Base-by-base conservation (phyloP, 345 rosid species). In the Pseudoturritis turrita region DNA sequence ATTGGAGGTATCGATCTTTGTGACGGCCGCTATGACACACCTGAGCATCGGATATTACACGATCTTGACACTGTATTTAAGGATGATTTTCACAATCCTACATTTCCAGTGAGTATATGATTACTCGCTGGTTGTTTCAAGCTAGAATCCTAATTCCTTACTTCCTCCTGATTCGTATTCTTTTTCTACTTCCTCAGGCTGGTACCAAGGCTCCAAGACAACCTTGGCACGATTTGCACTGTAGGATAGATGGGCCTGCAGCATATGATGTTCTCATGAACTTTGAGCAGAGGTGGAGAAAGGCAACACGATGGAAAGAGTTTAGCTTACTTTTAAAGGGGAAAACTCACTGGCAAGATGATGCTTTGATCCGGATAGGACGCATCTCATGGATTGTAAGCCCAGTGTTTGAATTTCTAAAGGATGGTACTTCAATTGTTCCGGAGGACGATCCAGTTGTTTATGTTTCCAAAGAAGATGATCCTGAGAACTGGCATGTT, bases 21-120 rank as follows among this genome's bases (percentile, higher is more conserved):
- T 78, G 92, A 94, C 68, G 98, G 98, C 58, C 94, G 98, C n/a
- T 94, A 94, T 68, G 98, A 94, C 70, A 94, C 98, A 19, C 96
- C 97, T 33, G 88, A 85, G 79, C 98, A 94, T 21, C 86, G 97
- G 58, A 67, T 94, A 28, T 82, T 94, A 76, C 71, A 23, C 0
- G 87, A 85, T 83, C 89, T 87, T 31, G 83, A 89, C 70, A 81
- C 92, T 62, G 65, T 82, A 41, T 94, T 94, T 58, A 41, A 85
- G 84, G 95, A 80, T 28, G 98, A 94, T 77, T 86, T 87, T 74
- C 95, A 84, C 78, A 91, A 91, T 84, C 97, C 96, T 60, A 89
- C 97, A 26, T 90, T 71, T 80, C 59, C 92, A 7, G 97, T 94
- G 71, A 89, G 98, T 88, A 23, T 66, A 68, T 65, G n/a, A 60